These are phyloP conservation scores for Capsicum rhomboideum DNA, from an alignment of 257 asterid genomes.

Conservation along the genomic window DNA sequence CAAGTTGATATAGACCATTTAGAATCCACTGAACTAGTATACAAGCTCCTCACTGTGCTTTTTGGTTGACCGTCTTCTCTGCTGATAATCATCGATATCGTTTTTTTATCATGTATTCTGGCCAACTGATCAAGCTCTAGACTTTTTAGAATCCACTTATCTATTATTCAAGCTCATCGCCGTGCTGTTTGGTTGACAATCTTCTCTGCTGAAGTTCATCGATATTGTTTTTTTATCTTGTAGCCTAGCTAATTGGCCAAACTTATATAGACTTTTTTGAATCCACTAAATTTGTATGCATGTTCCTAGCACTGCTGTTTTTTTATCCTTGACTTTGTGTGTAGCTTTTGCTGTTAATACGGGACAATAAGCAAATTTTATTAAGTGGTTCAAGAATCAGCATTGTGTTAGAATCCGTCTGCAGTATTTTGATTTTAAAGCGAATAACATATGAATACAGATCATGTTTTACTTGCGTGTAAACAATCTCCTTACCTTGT, in stretches of 20 bases:
- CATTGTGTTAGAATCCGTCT: not conserved
- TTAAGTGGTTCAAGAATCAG: too few relatives aligned
- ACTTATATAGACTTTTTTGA: not conserved
- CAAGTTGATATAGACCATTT: not conserved
- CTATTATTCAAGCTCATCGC: not conserved
- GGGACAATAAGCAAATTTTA: not conserved
- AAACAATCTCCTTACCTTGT: not conserved
- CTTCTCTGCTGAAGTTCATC: not conserved
- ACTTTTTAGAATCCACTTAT: not conserved
- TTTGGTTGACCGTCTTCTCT: not conserved
- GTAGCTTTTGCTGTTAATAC: not conserved
- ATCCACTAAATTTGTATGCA: not conserved
- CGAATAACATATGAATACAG: not conserved
- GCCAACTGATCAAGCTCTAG: not conserved
- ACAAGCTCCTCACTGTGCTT: not conserved
- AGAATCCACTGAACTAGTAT: not conserved
- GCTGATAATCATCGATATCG: not conserved
- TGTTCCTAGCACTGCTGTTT: not conserved
- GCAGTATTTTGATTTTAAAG: not conserved
- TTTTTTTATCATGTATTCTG: not conserved
- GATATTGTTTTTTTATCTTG: not conserved
- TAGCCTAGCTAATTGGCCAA: not conserved
- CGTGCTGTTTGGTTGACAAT: not conserved
- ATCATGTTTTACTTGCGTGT: not conserved
- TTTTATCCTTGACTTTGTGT: not conserved